A percentile compares a stretch with the other conserved stretches of the same genome.
Conservation (phyloP, 192 early-diverging fungal species). For the Phlyctochytrium bullatum region DNA sequence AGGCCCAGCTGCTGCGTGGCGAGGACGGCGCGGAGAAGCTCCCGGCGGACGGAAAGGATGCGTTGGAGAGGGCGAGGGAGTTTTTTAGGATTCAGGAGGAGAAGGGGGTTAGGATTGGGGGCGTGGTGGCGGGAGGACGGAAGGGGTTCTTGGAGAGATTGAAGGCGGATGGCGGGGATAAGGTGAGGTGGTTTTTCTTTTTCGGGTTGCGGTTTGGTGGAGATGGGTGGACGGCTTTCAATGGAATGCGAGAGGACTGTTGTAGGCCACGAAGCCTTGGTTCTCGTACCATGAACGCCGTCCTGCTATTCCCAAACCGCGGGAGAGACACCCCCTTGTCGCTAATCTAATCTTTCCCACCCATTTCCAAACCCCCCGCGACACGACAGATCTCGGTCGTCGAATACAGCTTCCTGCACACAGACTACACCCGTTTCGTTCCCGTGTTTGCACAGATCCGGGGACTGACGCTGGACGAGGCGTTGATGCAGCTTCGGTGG, state of each 20-base stretch:
- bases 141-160: conserved; percentile 31
- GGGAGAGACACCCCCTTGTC: too few species aligned
- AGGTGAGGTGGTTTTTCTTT: conserved; percentile 15
- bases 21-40: background rate
- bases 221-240: too few species aligned
- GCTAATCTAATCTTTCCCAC: too few species aligned
- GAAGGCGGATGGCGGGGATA: conserved; percentile 39
- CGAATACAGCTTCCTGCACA: conserved; percentile 35
- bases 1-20: background rate
- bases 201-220: background rate
- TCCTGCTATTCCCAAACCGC: too few species aligned
- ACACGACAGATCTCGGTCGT: conserved; percentile 35
- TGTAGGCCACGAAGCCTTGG: too few species aligned
- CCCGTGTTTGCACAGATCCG: conserved; percentile 36
- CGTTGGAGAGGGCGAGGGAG: background rate
- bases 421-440: conserved; percentile 43
- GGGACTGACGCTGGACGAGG: conserved; percentile 40
- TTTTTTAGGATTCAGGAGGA: background rate
- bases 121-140: background rate
- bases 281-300: too few species aligned
- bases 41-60: background rate
- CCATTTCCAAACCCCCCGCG: too few species aligned
- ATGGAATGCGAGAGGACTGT: too few species aligned
- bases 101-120: background rate
- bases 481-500: conserved; percentile 39